These are phyloP conservation scores for Colletotrichum echinochloae DNA, from an alignment of 2,329 filamentous ascomycete genomes.

Conservation along the genomic window DNA sequence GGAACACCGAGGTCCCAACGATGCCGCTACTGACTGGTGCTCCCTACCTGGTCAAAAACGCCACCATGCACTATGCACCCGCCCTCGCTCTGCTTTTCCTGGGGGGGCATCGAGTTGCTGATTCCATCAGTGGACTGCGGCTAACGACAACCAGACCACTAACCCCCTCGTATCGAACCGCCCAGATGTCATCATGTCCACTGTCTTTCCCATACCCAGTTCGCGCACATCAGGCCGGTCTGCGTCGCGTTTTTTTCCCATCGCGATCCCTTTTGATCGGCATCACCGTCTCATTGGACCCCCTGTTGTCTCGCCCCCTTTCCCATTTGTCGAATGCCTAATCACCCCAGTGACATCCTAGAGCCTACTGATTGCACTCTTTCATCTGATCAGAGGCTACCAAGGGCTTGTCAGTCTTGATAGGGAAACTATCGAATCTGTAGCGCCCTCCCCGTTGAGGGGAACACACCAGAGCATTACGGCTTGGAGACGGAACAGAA, in stretches of 20 bases:
- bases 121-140: background rate
- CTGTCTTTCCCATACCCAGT: background rate
- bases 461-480: background rate
- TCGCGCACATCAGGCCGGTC: background rate
- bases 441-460: background rate
- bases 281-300: background rate
- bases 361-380: background rate
- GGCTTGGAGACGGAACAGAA: background rate
- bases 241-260: background rate
- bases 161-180: constrained; percentile 21
- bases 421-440: constrained; percentile 12
- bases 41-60: constrained; percentile 9
- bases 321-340: background rate
- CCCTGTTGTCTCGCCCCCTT: background rate
- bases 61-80: constrained; percentile 22
- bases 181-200: constrained; percentile 12
- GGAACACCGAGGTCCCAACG: constrained; percentile 22
- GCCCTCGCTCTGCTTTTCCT: background rate
- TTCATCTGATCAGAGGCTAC: background rate
- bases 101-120: background rate
- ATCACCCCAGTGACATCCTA: background rate
- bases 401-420: constrained; percentile 19
- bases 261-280: background rate
- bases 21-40: background rate
- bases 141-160: constrained; percentile 3